phyloP scores from a whole-genome alignment of 306 rosid genomes.

The Gynostemma pentaphyllum region DNA sequence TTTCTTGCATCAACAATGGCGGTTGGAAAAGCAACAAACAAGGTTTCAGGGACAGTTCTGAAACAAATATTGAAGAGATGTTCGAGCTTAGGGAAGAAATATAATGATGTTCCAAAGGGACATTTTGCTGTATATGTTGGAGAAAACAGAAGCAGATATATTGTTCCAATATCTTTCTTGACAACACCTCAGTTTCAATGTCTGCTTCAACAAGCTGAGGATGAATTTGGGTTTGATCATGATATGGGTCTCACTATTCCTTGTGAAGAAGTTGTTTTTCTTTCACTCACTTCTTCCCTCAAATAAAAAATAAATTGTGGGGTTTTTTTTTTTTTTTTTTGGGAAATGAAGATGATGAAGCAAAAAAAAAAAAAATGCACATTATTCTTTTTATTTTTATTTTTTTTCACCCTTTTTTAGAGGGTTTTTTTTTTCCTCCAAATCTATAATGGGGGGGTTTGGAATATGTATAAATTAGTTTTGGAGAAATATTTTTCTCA shows the following conservation, averaged over 20 bases:
- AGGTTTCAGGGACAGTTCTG: conserved; percentile 46
- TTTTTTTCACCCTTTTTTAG: background rate
- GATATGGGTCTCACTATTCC: conserved; percentile 94
- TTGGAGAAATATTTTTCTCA: background rate
- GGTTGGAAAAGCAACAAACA: background rate
- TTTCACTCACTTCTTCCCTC: conserved; percentile 58
- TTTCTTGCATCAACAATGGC: too few species aligned
- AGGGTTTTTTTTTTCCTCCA: background rate
- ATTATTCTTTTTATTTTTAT: background rate
- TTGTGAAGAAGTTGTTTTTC: conserved; percentile 80
- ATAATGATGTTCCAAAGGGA: conserved; percentile 74
- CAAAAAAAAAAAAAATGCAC: background rate
- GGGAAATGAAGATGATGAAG: too few species aligned
- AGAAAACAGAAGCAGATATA: conserved; percentile 61
- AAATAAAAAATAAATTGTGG: too few species aligned
- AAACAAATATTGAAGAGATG: conserved; percentile 74
- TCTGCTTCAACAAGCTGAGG: conserved; percentile 83
- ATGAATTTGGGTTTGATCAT: conserved; percentile 83
- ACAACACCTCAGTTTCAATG: conserved; percentile 79
- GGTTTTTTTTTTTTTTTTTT: too few species aligned
- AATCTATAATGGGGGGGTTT: background rate
- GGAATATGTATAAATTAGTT: background rate
- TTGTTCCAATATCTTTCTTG: conserved; percentile 76
- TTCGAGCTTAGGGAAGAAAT: conserved; percentile 56
- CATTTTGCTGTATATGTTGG: conserved; percentile 90